Evolutionary conservation across 2,329 filamentous ascomycete species (phyloP).

Genomic region (Neopestalotiopsis clavispora): DNA sequence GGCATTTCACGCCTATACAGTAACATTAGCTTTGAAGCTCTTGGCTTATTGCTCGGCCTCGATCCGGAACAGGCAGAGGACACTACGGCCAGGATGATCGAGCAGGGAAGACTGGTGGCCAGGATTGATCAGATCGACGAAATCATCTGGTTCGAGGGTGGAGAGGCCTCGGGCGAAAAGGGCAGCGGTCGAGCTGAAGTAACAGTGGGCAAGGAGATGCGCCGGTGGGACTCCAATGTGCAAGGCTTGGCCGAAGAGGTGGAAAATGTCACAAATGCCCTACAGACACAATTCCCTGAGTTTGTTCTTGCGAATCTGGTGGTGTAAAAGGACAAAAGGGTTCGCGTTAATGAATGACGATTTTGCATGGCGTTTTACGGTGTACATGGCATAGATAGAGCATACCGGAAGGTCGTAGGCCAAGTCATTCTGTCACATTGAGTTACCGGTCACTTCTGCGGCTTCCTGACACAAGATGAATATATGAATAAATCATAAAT

Average conservation of each 20-base stretch:
- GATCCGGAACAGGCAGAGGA: slow-evolving; percentile 83
- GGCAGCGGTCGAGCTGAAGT: slow-evolving; percentile 69
- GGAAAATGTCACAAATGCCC: slow-evolving; percentile 80
- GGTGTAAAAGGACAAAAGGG: slow-evolving; percentile 32
- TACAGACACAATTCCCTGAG: slow-evolving; percentile 80
- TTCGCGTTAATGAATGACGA: not conserved
- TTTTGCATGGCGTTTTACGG: not conserved
- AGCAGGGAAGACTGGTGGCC: slow-evolving; percentile 86
- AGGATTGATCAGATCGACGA: slow-evolving; percentile 93
- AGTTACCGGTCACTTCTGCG: not conserved
- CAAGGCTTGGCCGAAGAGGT: slow-evolving; percentile 87
- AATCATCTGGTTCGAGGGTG: slow-evolving; percentile 83
- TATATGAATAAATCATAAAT: not conserved
- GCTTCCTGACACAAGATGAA: not conserved
- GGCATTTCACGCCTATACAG: slow-evolving; percentile 80
- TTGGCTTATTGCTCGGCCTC: slow-evolving; percentile 79
- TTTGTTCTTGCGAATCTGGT: slow-evolving; percentile 61
- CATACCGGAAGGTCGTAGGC: not conserved
- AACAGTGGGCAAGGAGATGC: slow-evolving; percentile 71
- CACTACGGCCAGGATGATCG: slow-evolving; percentile 93
- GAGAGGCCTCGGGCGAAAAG: slow-evolving; percentile 72
- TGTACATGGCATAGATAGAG: slow-evolving; percentile 13
- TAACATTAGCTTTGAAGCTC: slow-evolving; percentile 76
- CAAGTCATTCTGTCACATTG: not conserved
- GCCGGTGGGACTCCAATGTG: slow-evolving; percentile 89